A percentile compares a stretch with the other conserved stretches of the same genome.
These are phyloP conservation scores for Hydrangea macrophylla DNA, from an alignment of 148 eudicot genomes.

Conservation along the genomic window DNA sequence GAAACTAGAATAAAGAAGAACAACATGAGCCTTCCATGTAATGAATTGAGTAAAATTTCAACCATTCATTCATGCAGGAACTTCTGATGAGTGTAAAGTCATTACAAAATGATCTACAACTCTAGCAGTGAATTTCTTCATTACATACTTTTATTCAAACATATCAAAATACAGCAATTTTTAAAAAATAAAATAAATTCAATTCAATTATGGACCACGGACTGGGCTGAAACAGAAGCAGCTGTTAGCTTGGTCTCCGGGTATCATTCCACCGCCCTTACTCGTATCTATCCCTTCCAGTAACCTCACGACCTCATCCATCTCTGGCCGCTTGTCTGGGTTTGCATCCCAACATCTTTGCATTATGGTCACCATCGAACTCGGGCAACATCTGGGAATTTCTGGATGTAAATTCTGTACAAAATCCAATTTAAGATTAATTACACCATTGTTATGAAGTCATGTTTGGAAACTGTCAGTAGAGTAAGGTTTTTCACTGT, in stretches of 20 bases:
- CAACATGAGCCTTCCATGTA: neutral
- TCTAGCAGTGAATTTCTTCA: neutral
- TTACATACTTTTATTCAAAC: no score
- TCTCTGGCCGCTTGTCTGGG: constrained; percentile 7
- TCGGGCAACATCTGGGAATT: constrained; percentile 13
- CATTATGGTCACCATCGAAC: constrained; percentile 1
- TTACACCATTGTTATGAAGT: neutral
- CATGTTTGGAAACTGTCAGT: neutral
- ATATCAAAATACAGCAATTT: neutral
- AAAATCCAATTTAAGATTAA: neutral
- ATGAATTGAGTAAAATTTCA: neutral
- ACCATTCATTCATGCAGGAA: no score
- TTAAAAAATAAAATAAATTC: neutral
- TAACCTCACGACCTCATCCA: constrained; percentile 7
- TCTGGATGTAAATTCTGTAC: constrained; percentile 4
- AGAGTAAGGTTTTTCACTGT: neutral
- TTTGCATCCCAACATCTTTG: constrained; percentile 7
- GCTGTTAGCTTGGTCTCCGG: neutral
- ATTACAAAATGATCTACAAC: neutral
- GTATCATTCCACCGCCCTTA: constrained; percentile 12
- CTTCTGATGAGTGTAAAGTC: no score
- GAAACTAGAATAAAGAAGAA: neutral
- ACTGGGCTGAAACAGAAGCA: neutral
- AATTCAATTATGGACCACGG: constrained; percentile 10
- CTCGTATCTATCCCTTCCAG: constrained; percentile 5